Evolutionary conservation across 2,329 filamentous ascomycete genomes (phyloP), one percentile per base, ranked within the genome.

Genomic region (Cladosporium velox): DNA sequence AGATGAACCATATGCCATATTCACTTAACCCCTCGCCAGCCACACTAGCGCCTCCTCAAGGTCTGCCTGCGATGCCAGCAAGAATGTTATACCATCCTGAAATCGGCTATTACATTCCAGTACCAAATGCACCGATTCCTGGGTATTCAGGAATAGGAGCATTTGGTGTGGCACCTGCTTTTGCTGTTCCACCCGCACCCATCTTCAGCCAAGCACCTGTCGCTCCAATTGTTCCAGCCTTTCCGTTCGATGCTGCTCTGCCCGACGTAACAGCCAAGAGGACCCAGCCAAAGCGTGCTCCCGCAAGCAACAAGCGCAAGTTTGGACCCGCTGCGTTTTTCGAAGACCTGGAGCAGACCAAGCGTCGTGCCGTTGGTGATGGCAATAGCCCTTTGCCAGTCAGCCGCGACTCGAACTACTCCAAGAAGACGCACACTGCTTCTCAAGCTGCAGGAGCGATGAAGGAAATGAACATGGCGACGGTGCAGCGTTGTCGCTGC

Each of bases 301-400:
- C 32, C 5, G 18, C 21, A 15, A n/a, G 61, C 61, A 55, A 26
- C 35, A 63, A 64, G 51, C 35, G 61, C 8, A 64, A 64, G 35
- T 64, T 47, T 30, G 61, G 61, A 30, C 61, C 61, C 5, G 18
- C 41, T 47, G 51, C n/a, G 3, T 64, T 57, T 18, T 28, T 55
- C 26, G 51, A 55, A 32, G 51, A 64, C 26, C 61, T 34, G 35
- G 51, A 64, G 35, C 61, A 57, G 26, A n/a, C 61, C 51, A 44
- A 64, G 61, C 61, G 61, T 18, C 61, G 61, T 34, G 61, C 61
- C 34, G 15, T 21, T 14, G 60, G 51, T 15, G 60, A 57, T 21
- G 32, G 41, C 18, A 34, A 51, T 15, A 51, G 49, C 21, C 51
- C 60, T 57, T 35, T 35, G 38, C 51, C 51, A 14, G 61, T 35